Evolutionary conservation across 2,329 filamentous ascomycete genomes (phyloP).

Genomic region (Microdochium paspali): DNA sequence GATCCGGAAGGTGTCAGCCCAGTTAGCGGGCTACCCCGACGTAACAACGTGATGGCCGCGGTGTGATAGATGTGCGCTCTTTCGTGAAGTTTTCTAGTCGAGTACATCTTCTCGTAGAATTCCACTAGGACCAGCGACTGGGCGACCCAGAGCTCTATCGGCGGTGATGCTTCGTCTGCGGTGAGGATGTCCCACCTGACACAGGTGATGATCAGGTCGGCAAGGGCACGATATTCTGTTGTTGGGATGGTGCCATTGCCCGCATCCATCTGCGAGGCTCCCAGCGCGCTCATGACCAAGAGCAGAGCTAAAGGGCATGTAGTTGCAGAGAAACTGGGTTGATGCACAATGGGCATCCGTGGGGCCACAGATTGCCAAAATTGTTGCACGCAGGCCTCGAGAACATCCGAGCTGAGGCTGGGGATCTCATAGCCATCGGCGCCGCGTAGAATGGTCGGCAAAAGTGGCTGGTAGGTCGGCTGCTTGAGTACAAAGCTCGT

Average conservation of each 20-base stretch:
- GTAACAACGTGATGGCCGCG: conserved; percentile 74
- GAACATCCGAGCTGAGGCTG: conserved; percentile 63
- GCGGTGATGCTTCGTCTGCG: conserved; percentile 71
- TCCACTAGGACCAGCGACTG: conserved; percentile 77
- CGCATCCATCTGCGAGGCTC: conserved; percentile 69
- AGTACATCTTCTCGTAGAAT: conserved; percentile 88
- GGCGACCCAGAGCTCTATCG: conserved; percentile 80
- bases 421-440: conserved; percentile 29
- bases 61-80: conserved; percentile 85
- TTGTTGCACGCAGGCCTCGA: conserved; percentile 75
- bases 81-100: conserved; percentile 73
- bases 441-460: conserved; percentile 21
- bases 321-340: conserved; percentile 75
- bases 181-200: conserved; percentile 79
- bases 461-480: conserved; percentile 24
- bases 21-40: conserved; percentile 77
- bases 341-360: conserved; percentile 79
- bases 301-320: conserved; percentile 70
- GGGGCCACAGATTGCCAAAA: conserved; percentile 84
- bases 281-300: conserved; percentile 75
- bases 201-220: conserved; percentile 56
- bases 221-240: conserved; percentile 34
- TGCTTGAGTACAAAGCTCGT: conserved; percentile 32
- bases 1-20: conserved; percentile 72
- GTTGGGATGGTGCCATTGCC: conserved; percentile 43